Percentiles rank a stretch among this genome's conserved stretches.
These are phyloP conservation scores for Penicillium nordicum DNA, from an alignment of 2,329 filamentous ascomycete species.

Conservation along the genomic window DNA sequence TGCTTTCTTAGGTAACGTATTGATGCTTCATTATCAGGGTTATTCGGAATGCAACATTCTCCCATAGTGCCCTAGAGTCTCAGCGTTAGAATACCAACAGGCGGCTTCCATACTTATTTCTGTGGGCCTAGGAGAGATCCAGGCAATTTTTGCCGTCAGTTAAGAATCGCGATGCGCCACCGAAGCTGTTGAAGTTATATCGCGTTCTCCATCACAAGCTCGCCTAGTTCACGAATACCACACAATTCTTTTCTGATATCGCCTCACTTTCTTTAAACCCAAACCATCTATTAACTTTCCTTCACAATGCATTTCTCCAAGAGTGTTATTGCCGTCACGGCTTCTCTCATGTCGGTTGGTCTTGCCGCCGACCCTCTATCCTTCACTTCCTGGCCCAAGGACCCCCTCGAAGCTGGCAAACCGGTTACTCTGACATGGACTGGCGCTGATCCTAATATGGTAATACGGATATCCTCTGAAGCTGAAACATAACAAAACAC, in stretches of 20 bases:
- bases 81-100: slow-evolving; percentile 16
- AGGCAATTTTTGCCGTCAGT: slow-evolving; percentile 1
- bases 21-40: slow-evolving; percentile 4
- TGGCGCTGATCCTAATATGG: slow-evolving; percentile 38
- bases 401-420: slow-evolving; percentile 47
- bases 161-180: slow-evolving; percentile 24
- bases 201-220: slow-evolving; percentile 3
- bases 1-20: slow-evolving; percentile 3
- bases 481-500: background rate
- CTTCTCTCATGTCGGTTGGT: slow-evolving; percentile 42
- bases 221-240: background rate
- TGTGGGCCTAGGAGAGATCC: slow-evolving; percentile 8
- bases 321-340: slow-evolving; percentile 46
- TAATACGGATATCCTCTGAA: slow-evolving; percentile 15
- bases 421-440: slow-evolving; percentile 49
- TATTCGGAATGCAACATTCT: slow-evolving; percentile 26
- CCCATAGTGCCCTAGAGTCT: slow-evolving; percentile 4
- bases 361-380: slow-evolving; percentile 46
- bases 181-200: background rate
- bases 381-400: slow-evolving; percentile 52
- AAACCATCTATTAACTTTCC: background rate
- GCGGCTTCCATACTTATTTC: slow-evolving; percentile 1
- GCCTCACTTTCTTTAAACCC: slow-evolving; percentile 15
- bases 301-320: slow-evolving; percentile 51
- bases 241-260: background rate